Percentiles rank a stretch among this genome's conserved stretches.
Conservation (phyloP, 1,139 yeast species). For the Suhomyces maxii region DNA sequence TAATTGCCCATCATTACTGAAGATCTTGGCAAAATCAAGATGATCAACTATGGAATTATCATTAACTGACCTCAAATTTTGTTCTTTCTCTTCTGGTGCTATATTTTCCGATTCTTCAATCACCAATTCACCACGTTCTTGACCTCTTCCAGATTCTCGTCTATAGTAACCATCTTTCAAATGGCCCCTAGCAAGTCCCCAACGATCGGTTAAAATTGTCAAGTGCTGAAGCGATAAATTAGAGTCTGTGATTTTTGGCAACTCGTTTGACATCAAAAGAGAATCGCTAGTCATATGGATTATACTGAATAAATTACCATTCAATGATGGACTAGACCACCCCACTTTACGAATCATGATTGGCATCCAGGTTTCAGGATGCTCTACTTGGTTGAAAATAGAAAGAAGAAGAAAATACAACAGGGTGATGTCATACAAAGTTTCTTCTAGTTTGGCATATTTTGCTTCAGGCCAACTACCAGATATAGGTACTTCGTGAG, state of each 20-base stretch:
- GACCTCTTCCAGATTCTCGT: slow-evolving; percentile 1
- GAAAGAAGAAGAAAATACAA: slow-evolving; percentile 27
- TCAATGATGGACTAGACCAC: slow-evolving; percentile 31
- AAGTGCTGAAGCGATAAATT: slow-evolving; percentile 34
- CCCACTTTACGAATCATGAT: slow-evolving; percentile 31
- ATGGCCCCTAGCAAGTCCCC: slow-evolving; percentile 29
- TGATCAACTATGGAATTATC: slow-evolving; percentile 16
- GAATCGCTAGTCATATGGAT: slow-evolving; percentile 38
- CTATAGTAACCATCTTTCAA: slow-evolving; percentile 31
- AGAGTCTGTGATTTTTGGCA: slow-evolving; percentile 38
- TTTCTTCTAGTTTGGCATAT: slow-evolving; percentile 25
- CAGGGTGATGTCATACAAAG: slow-evolving; percentile 31
- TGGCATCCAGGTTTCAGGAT: slow-evolving; percentile 31
- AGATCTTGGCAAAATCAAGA: slow-evolving; percentile 29
- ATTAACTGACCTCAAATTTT: too few species aligned
- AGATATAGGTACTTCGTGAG: slow-evolving; percentile 32
- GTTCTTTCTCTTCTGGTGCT: neutral
- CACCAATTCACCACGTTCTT: neutral
- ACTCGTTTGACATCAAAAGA: slow-evolving; percentile 24
- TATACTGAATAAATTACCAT: slow-evolving; percentile 33
- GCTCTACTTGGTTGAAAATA: slow-evolving; percentile 28
- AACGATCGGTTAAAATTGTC: slow-evolving; percentile 29
- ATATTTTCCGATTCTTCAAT: neutral
- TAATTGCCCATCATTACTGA: slow-evolving; percentile 36
- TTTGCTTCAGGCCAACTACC: slow-evolving; percentile 39